phyloP scores from a whole-genome alignment of 2,329 filamentous ascomycete genomes.

The Akanthomyces uredinophilus region DNA sequence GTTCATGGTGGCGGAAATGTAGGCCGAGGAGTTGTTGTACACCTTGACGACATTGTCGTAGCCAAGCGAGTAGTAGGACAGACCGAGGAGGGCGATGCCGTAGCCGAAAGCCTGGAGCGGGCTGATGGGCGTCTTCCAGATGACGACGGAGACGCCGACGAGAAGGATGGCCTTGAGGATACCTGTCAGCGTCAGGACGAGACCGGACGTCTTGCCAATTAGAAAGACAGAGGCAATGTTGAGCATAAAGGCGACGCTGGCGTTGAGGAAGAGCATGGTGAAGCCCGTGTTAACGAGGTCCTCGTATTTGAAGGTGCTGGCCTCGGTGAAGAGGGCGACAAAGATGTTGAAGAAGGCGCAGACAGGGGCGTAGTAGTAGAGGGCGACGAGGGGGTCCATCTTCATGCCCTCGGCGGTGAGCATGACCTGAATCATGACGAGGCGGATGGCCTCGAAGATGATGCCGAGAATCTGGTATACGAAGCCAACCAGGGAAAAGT shows the following conservation, averaged over 20 bases:
- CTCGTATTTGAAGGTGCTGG: slow-evolving; percentile 58
- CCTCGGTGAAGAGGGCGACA: slow-evolving; percentile 64
- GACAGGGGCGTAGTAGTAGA: slow-evolving; percentile 86
- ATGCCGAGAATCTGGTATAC: slow-evolving; percentile 70
- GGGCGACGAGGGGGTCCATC: slow-evolving; percentile 82
- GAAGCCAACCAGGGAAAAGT: slow-evolving; percentile 62
- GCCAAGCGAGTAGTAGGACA: slow-evolving; percentile 45
- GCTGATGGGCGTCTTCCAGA: slow-evolving; percentile 70
- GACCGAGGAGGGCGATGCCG: slow-evolving; percentile 56
- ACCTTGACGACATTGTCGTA: slow-evolving; percentile 29
- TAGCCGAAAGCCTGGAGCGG: slow-evolving; percentile 73
- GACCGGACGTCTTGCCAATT: slow-evolving; percentile 81
- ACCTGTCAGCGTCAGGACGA: slow-evolving; percentile 80
- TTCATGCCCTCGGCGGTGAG: slow-evolving; percentile 71
- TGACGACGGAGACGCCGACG: slow-evolving; percentile 68
- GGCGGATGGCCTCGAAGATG: slow-evolving; percentile 71
- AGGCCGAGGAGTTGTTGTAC: slow-evolving; percentile 21
- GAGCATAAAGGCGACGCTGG: slow-evolving; percentile 71
- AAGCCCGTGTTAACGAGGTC: slow-evolving; percentile 63
- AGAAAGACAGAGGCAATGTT: slow-evolving; percentile 84
- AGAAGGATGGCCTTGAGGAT: slow-evolving; percentile 86
- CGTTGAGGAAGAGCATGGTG: slow-evolving; percentile 64
- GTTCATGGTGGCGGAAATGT: slow-evolving; percentile 21
- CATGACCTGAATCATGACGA: slow-evolving; percentile 82
- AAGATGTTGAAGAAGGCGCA: slow-evolving; percentile 76